Evolutionary conservation across 2,329 filamentous ascomycete genomes (phyloP).

Genomic region (Sclerotinia spermophila): DNA sequence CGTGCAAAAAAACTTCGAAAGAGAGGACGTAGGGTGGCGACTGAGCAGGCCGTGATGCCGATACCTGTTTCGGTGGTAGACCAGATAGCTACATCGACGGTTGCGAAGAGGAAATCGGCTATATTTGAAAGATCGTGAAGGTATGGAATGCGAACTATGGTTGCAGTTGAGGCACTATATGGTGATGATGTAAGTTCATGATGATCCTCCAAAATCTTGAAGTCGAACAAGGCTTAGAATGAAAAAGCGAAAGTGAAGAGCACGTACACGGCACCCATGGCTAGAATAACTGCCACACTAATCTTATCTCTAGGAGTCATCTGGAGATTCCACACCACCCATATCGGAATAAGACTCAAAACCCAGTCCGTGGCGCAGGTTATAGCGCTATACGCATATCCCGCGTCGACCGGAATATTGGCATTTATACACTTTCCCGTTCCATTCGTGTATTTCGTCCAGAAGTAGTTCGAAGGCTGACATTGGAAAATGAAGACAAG

Average conservation of each 20-base stretch:
- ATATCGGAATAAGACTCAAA: slow-evolving; percentile 41
- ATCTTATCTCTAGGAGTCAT: slow-evolving; percentile 42
- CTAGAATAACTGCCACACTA: slow-evolving; percentile 34
- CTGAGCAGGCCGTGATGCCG: slow-evolving; percentile 40
- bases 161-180: slow-evolving; percentile 40
- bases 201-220: background rate
- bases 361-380: slow-evolving; percentile 43
- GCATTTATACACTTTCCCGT: slow-evolving; percentile 38
- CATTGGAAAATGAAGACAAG: slow-evolving; percentile 42
- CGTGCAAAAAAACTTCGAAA: slow-evolving; percentile 30
- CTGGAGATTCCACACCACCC: slow-evolving; percentile 42
- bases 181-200: background rate
- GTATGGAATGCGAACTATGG: slow-evolving; percentile 44
- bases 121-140: slow-evolving; percentile 38
- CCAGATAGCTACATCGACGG: slow-evolving; percentile 43
- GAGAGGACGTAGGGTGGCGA: slow-evolving; percentile 42
- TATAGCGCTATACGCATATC: slow-evolving; percentile 42
- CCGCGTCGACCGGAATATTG: slow-evolving; percentile 35
- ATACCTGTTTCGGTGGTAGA: slow-evolving; percentile 43
- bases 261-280: slow-evolving; percentile 40
- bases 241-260: background rate
- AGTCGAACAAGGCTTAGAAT: too few relatives aligned
- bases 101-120: slow-evolving; percentile 41
- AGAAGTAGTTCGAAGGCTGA: slow-evolving; percentile 40
- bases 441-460: slow-evolving; percentile 38